Evolutionary conservation across 2,329 filamentous ascomycete genomes (phyloP).

Genomic region (Colletotrichum costaricense): DNA sequence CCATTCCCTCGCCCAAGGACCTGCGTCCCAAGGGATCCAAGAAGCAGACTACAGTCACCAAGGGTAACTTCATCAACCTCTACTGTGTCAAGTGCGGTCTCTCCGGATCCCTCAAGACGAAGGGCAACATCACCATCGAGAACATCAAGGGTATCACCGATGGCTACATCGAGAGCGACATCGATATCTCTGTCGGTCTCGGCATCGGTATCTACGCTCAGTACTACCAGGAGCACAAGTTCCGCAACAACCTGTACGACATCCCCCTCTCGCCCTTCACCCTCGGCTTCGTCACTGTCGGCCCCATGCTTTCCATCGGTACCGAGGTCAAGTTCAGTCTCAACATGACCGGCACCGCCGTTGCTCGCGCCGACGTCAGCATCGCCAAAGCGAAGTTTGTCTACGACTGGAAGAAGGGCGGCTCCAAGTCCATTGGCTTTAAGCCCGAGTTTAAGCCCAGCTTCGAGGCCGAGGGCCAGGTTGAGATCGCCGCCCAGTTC

Average conservation of each 20-base stretch:
- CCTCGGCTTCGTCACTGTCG: slow-evolving; percentile 2
- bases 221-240: neutral
- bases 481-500: neutral
- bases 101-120: neutral
- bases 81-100: slow-evolving; percentile 4
- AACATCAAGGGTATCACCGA: slow-evolving; percentile 1
- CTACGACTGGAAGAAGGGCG: neutral
- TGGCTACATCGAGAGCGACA: neutral
- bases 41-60: neutral
- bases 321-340: neutral
- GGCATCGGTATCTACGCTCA: slow-evolving; percentile 4
- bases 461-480: neutral
- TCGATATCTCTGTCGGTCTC: neutral
- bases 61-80: slow-evolving; percentile 5
- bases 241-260: neutral
- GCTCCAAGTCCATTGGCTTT: neutral
- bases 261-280: slow-evolving; percentile 6
- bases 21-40: neutral
- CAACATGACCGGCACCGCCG: neutral
- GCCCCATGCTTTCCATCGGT: neutral
- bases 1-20: neutral
- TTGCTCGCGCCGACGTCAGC: neutral
- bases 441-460: neutral
- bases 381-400: neutral
- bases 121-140: neutral